Conservation (phyloP, 1,284 basidiomycete genomes). For the Cryptococcus deneoformans region DNA sequence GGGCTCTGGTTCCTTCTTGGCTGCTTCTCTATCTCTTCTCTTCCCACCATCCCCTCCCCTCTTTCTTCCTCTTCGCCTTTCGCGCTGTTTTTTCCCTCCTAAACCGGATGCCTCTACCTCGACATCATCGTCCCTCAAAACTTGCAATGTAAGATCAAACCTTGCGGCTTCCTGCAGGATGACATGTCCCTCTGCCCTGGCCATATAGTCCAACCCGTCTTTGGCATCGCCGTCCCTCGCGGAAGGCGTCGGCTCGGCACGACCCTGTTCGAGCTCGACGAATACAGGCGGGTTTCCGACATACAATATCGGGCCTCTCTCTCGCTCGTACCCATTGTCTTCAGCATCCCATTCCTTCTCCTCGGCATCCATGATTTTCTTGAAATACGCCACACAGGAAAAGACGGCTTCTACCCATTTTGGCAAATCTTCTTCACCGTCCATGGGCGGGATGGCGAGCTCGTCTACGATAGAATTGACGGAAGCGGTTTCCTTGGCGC, state of each 20-base stretch:
- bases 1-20: constrained; percentile 14
- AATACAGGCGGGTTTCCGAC: constrained; percentile 42
- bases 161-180: constrained; percentile 41
- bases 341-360: constrained; percentile 8
- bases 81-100: constrained; percentile 4
- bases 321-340: constrained; percentile 9
- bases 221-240: constrained; percentile 10
- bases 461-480: constrained; percentile 21
- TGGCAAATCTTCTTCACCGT: constrained; percentile 23
- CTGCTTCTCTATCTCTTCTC: not conserved
- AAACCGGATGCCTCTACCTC: constrained; percentile 19
- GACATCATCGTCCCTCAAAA: constrained; percentile 43
- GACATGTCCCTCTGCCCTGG: constrained; percentile 41
- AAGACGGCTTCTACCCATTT: constrained; percentile 37
- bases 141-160: constrained; percentile 40
- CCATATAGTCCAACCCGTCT: constrained; percentile 18
- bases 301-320: constrained; percentile 25
- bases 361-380: constrained; percentile 16
- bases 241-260: constrained; percentile 11
- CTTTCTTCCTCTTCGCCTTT: constrained; percentile 3
- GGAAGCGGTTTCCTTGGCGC: constrained; percentile 23
- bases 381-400: constrained; percentile 36
- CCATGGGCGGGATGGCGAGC: constrained; percentile 23
- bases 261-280: constrained; percentile 32
- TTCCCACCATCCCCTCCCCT: constrained; percentile 7